Percentiles rank a stretch among this genome's conserved stretches.
These are phyloP conservation scores for Hyparrhenia diplandra DNA, from an alignment of 176 grass and related monocot genomes.

Conservation along the genomic window DNA sequence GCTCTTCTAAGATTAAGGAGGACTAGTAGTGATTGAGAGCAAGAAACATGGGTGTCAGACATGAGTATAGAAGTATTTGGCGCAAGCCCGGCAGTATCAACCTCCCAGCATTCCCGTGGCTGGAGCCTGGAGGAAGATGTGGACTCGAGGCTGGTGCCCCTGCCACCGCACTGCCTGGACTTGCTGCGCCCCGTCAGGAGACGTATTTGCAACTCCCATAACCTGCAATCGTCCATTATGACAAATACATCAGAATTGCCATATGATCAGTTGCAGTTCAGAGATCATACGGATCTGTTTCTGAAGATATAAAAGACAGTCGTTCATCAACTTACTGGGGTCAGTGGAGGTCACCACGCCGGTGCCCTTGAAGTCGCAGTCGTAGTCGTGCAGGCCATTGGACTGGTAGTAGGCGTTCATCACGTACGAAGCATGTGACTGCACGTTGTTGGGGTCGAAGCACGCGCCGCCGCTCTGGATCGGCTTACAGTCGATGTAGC, in stretches of 20 bases:
- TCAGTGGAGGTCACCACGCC: constrained; percentile 42
- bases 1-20: constrained; percentile 2
- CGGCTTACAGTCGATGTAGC: constrained; percentile 41
- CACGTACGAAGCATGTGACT: constrained; percentile 46
- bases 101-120: background rate
- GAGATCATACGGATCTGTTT: background rate
- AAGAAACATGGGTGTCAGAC: constrained; percentile 41
- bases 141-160: constrained; percentile 32
- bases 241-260: background rate
- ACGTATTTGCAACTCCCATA: constrained; percentile 46
- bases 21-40: background rate
- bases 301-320: too few relatives aligned
- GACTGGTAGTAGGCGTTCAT: constrained; percentile 77
- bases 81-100: constrained; percentile 39
- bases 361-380: constrained; percentile 59
- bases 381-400: constrained; percentile 32
- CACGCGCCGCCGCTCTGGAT: constrained; percentile 55
- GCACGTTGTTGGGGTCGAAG: constrained; percentile 53
- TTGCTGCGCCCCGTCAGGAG: constrained; percentile 52
- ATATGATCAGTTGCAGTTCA: background rate
- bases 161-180: constrained; percentile 34
- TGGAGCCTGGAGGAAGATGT: constrained; percentile 19
- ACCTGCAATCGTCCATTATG: constrained; percentile 2
- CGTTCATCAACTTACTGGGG: too few relatives aligned
- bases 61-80: constrained; percentile 36